Percentiles rank a stretch among this genome's conserved stretches.
Conservation (phyloP, 78 protist genomes). For the Polysphondylium violaceum region DNA sequence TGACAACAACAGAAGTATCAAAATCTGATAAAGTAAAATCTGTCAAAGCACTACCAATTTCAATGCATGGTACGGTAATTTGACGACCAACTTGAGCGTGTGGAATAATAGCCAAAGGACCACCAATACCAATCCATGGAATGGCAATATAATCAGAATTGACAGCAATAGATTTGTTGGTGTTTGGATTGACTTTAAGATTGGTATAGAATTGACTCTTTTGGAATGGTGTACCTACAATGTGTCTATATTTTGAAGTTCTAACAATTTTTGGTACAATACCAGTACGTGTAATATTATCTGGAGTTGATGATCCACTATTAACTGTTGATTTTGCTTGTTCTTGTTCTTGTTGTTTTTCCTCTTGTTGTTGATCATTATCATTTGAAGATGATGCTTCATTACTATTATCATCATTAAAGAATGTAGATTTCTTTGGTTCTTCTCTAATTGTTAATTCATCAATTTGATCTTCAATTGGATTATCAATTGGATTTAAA, state of each 20-base stretch:
- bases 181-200: constrained; percentile 52
- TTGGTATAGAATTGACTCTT: constrained; percentile 64
- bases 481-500: constrained; percentile 40
- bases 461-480: not conserved
- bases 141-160: constrained; percentile 77
- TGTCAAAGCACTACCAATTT: constrained; percentile 58
- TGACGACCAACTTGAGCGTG: constrained; percentile 54
- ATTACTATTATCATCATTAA: not conserved
- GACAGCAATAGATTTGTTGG: constrained; percentile 60
- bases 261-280: constrained; percentile 74
- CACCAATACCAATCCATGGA: constrained; percentile 82
- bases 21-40: constrained; percentile 75
- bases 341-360: not conserved
- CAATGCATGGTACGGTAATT: constrained; percentile 75
- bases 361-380: not conserved
- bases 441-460: not conserved
- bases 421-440: not conserved
- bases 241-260: constrained; percentile 78
- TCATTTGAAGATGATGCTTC: not conserved
- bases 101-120: constrained; percentile 79
- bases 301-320: not conserved
- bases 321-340: not conserved
- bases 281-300: constrained; percentile 63
- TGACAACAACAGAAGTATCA: constrained; percentile 59
- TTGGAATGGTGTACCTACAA: constrained; percentile 59